Conservation (phyloP, 1,284 basidiomycete genomes). For the Apiotrichum akiyoshidainum region DNA sequence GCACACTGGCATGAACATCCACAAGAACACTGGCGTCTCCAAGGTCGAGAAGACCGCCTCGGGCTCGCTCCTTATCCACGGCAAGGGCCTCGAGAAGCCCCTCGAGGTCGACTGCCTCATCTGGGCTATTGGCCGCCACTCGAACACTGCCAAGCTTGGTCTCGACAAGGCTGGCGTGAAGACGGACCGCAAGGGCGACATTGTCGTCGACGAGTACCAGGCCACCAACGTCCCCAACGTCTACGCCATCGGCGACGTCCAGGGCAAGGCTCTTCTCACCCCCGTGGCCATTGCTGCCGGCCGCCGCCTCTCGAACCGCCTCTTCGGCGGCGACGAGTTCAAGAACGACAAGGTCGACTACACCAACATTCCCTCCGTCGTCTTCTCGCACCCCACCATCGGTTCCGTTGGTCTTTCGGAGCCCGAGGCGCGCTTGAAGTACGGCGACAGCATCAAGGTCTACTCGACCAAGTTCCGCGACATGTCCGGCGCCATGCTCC, state of each 20-base stretch:
- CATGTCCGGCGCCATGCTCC: slow-evolving; percentile 83
- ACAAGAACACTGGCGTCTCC: slow-evolving; percentile 71
- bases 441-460: slow-evolving; percentile 81
- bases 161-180: slow-evolving; percentile 75
- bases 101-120: slow-evolving; percentile 83
- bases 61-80: slow-evolving; percentile 63
- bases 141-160: slow-evolving; percentile 75
- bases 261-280: slow-evolving; percentile 86
- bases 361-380: slow-evolving; percentile 85
- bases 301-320: slow-evolving; percentile 77
- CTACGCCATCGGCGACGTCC: slow-evolving; percentile 85
- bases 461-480: slow-evolving; percentile 75
- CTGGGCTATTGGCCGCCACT: slow-evolving; percentile 90
- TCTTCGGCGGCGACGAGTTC: slow-evolving; percentile 81
- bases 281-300: slow-evolving; percentile 99
- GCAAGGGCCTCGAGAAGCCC: slow-evolving; percentile 64
- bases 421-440: slow-evolving; percentile 79
- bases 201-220: slow-evolving; percentile 90
- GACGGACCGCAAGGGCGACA: slow-evolving; percentile 71
- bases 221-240: slow-evolving; percentile 70
- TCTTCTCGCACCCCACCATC: slow-evolving; percentile 94
- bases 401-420: slow-evolving; percentile 91
- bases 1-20: slow-evolving; percentile 75
- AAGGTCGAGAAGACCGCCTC: slow-evolving; percentile 70
- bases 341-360: slow-evolving; percentile 86